Percentiles rank a stretch among this genome's conserved stretches.
phyloP scores from a whole-genome alignment of 345 rosid species.

The Populus euphratica region DNA sequence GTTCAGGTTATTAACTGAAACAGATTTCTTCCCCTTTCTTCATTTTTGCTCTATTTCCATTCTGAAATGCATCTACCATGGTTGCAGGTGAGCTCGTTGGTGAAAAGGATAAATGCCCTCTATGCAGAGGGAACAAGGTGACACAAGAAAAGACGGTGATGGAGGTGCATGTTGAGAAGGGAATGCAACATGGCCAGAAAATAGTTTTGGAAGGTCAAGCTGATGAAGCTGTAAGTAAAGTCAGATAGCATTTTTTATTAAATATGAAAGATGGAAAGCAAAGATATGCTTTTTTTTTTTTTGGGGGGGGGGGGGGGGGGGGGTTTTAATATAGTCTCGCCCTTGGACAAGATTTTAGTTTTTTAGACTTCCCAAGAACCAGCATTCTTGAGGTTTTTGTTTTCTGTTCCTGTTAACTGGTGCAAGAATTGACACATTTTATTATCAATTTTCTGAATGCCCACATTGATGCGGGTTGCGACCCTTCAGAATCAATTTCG shows the following conservation, averaged over 20 bases:
- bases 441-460: background rate
- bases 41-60: background rate
- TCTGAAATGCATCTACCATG: background rate
- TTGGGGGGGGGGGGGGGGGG: too few relatives aligned
- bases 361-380: background rate
- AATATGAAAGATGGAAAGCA: background rate
- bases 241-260: background rate
- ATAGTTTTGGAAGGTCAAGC: slow-evolving; percentile 52
- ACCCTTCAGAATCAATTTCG: background rate
- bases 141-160: slow-evolving; percentile 51
- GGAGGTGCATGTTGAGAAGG: slow-evolving; percentile 58
- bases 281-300: background rate
- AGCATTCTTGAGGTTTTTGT: background rate
- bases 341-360: background rate
- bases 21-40: background rate
- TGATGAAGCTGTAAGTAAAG: slow-evolving; percentile 55
- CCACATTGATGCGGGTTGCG: background rate
- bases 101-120: slow-evolving; percentile 52
- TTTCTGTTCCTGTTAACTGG: background rate
- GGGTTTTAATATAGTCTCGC: too few relatives aligned
- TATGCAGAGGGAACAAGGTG: slow-evolving; percentile 50
- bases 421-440: background rate
- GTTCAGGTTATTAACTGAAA: slow-evolving; percentile 32
- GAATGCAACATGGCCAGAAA: slow-evolving; percentile 54
- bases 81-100: slow-evolving; percentile 47